Evolutionary conservation across 75 land plant species (phyloP), one percentile per base, ranked within the genome.

Genomic region (Ceratopteris richardii): DNA sequence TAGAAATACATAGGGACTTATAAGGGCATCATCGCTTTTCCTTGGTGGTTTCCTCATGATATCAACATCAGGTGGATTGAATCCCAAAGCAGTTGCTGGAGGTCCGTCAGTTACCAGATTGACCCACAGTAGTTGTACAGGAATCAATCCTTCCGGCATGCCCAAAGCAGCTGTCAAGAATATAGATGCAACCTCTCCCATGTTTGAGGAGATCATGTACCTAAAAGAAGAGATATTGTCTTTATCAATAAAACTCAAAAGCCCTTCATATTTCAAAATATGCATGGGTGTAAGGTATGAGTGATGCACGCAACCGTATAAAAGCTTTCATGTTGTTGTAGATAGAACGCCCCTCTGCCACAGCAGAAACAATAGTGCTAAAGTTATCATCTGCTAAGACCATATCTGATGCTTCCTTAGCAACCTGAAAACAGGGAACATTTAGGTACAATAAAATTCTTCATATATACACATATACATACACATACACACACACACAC

Each of bases 41-140:
- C 97, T 80, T 18, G 97, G 97, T 21, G 88, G 97, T 65, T 87
- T 91, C 37, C 61, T 51, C 97, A 91, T 91, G 10, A 87, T 84
- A 57, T 81, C 88, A 28, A 72, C 61, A 55, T 91, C 97, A 50
- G 93, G 68, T 60, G 97, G 93, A 64, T 91, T 91, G 63, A 91
- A 91, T 22, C 97, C 97, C 19, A 91, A 80, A 20, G 94, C 97
- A 14, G 94, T 91, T 25, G 97, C 97, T 14, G 97, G 97, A 87
- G n/a, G n/a, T n/a, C n/a, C n/a, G n/a, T n/a, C n/a, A n/a, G n/a
- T n/a, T n/a, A n/a, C n/a, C n/a, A n/a, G 63, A 71, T 91, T 91
- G 18, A 91, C 97, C 97, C 97, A 91, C 13, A 91, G 69, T 40
- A 91, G 79, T 57, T 91, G 97, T 61, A 91, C 97, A 19, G 97